Evolutionary conservation across 2,329 filamentous ascomycete genomes (phyloP), one percentile per base, ranked within the genome.

Genomic region (Amylocarpus encephaloides): DNA sequence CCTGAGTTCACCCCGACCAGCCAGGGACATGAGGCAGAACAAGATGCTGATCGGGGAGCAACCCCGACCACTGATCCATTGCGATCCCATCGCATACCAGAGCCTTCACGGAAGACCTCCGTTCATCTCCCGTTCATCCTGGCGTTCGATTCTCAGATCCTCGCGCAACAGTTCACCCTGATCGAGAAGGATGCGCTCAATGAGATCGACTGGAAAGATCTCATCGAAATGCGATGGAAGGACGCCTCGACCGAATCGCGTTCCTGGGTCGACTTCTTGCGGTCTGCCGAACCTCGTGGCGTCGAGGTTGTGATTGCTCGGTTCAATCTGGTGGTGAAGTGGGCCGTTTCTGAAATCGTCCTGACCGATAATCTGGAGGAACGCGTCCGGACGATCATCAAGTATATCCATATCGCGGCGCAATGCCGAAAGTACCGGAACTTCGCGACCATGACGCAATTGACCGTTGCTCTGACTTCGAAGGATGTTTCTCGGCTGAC

Each of bases 281-380:
- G 83, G 46, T 82, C 83, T 44, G 78, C 83, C 39, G 82, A 88
- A 59, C 83, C 85, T 1, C 79, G 79, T 48, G 88, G 88, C 12
- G 85, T 93, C 34, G 87, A 92, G 63, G 84, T 93, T 18, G 86
- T 91, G 43, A 87, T 92, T 66, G 86, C 88, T 7, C 83, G 88
- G 43, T 93, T 93, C 73, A 93, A 93, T 66, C 80, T 93, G 56
- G 86, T 92, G 72, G 87, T 91, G 54, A 92, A 92, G 66, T 93
- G 88, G 88, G 84, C 82, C 26, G 78, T 90, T 26, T 92, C 87
- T 1, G 86, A 92, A 66, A 79, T 86, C 57, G 78, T 93, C 7
- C 74, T 93, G 43, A 93, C 86, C 0, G 79, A 84, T 56, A 73
- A 83, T 49, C 68, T 84, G 10, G 80, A 84, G 53, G 88, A 93